Base-by-base conservation (phyloP, 495 filamentous ascomycete species). In the Glonium stellatum region DNA sequence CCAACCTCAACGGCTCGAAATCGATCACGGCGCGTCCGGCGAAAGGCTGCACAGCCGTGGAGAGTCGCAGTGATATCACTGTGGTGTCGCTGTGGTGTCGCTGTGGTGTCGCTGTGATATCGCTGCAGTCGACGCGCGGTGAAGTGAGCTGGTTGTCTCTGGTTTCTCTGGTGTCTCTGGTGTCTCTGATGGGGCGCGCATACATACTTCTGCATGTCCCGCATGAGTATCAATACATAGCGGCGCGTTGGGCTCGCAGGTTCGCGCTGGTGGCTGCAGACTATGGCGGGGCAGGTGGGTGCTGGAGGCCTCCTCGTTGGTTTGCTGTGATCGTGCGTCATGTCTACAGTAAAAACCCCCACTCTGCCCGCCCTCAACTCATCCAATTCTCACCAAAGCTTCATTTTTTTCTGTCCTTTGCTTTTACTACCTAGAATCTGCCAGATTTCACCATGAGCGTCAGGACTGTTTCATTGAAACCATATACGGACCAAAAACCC, bases 401-500 rank as follows among this genome's bases (percentile, higher is more conserved):
- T 27, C 48, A 23, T 6, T 51, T 51, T 51, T 31, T 27, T 15
- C 23, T 2, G 12, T 51, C 21, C 60, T 23, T 25, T 44, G 5
- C 12, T 11, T 35, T 27, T 55, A 42, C 59, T 55, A 49, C 55
- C 59, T 50, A 59, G 58, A 57, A 3, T 15, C 21, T 54, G 48
- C n/a, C n/a, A 11, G 46, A 51, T 21, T n/a, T 60, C 13, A 54
- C 11, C 54, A 57, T 93, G 87, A 85, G 83, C 67, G 76, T 89
- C 73, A 80, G 87, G 72, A 86, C 82, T 13, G 85, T 95, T 61
- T 81, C 84, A 57, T 78, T 93, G 71, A 84, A 81, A 67, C 83
- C 91, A 59, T 96, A 89, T 73, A 81, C 84, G 25, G 93, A 97
- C 79, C 93, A 98, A 82, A 97, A 97, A 80, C 93, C 93, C 58